Evolutionary conservation across 1,284 basidiomycete genomes (phyloP).

Genomic region (Phaffia rhodozyma): DNA sequence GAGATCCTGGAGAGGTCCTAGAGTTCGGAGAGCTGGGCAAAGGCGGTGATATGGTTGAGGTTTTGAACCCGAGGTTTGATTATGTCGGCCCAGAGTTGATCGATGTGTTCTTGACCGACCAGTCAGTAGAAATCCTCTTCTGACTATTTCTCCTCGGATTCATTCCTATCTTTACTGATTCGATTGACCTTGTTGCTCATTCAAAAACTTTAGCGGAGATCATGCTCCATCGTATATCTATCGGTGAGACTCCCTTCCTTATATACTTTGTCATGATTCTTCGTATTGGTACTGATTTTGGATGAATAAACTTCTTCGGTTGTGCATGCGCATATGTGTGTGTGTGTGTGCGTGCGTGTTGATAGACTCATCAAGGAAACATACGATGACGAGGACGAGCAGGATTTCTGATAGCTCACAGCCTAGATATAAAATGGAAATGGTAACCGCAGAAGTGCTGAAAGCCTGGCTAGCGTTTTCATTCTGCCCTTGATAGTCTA

Average conservation of each 20-base stretch:
- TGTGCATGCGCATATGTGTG: constrained; percentile 9
- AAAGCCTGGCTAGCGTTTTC: too few species aligned
- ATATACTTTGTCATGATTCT: not conserved
- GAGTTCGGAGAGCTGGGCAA: constrained; percentile 51
- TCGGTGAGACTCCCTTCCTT: constrained; percentile 39
- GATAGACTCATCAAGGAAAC: constrained; percentile 70
- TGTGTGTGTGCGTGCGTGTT: constrained; percentile 13
- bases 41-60: constrained; percentile 61
- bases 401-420: constrained; percentile 40
- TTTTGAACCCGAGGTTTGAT: constrained; percentile 85
- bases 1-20: constrained; percentile 68
- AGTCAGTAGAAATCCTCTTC: constrained; percentile 47
- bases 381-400: constrained; percentile 77
- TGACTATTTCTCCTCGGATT: not conserved
- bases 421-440: too few species aligned
- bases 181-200: not conserved
- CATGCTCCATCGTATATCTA: constrained; percentile 87
- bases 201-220: constrained; percentile 52
- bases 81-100: constrained; percentile 85
- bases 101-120: constrained; percentile 90
- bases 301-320: too few species aligned
- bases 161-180: not conserved
- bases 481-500: too few species aligned
- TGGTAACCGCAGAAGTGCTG: too few species aligned
- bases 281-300: not conserved